These are phyloP conservation scores for Glycine latifolia DNA, from an alignment of 306 rosid genomes.

Conservation along the genomic window DNA sequence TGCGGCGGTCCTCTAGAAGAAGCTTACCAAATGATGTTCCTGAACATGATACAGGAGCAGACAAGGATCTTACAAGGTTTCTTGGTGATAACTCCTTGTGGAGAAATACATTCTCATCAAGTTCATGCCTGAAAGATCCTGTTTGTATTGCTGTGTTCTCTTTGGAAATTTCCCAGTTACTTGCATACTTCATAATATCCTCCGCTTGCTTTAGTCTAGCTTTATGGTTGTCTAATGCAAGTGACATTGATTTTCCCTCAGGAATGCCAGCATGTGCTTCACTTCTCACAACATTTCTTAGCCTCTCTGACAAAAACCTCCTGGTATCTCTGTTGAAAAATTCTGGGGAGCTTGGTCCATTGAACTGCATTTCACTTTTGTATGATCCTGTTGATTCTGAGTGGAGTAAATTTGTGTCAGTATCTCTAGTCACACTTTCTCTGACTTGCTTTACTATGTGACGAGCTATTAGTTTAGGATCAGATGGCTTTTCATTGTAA, in stretches of 20 bases:
- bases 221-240: constrained; percentile 58
- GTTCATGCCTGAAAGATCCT: constrained; percentile 84
- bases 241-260: constrained; percentile 54
- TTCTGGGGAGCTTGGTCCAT: constrained; percentile 68
- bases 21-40: constrained; percentile 99
- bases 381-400: constrained; percentile 84
- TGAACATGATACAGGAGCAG: constrained; percentile 92
- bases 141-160: constrained; percentile 65
- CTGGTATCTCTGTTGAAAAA: constrained; percentile 74
- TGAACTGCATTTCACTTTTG: constrained; percentile 66
- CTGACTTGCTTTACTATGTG: constrained; percentile 79
- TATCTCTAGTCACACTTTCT: constrained; percentile 76
- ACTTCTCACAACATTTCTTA: constrained; percentile 61
- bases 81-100: constrained; percentile 78
- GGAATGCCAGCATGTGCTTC: constrained; percentile 56
- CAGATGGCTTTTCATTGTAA: constrained; percentile 73
- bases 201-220: constrained; percentile 48
- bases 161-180: constrained; percentile 61
- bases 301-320: constrained; percentile 73
- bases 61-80: constrained; percentile 87
- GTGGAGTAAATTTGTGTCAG: constrained; percentile 60
- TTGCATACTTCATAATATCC: constrained; percentile 47
- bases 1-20: constrained; percentile 93
- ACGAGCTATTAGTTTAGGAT: constrained; percentile 76
- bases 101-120: constrained; percentile 54